These are phyloP conservation scores for Podila clonocystis DNA, from an alignment of 192 early-diverging fungal species.

Conservation along the genomic window DNA sequence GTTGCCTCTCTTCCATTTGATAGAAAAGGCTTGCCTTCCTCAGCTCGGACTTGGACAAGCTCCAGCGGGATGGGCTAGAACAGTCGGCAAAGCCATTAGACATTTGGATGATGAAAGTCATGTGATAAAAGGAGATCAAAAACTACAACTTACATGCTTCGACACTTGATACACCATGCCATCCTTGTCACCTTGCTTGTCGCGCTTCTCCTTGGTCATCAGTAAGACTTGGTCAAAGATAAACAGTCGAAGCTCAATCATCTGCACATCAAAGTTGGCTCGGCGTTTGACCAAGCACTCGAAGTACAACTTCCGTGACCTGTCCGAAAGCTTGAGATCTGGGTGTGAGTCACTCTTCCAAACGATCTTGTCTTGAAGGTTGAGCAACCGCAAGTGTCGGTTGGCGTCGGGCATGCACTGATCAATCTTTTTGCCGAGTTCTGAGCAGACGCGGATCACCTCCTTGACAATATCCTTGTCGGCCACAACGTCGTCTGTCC, in stretches of 20 bases:
- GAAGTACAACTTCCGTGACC: conserved; percentile 75
- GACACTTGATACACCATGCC: conserved; percentile 61
- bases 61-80: conserved; percentile 84
- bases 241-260: conserved; percentile 81
- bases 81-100: neutral
- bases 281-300: conserved; percentile 83
- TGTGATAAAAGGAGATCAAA: neutral
- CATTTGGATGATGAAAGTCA: no score
- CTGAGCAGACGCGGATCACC: conserved; percentile 74
- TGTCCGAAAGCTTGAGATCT: conserved; percentile 77
- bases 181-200: conserved; percentile 62
- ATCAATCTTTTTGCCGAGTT: conserved; percentile 81
- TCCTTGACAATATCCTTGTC: conserved; percentile 77
- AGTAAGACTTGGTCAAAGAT: conserved; percentile 91
- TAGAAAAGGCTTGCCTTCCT: conserved; percentile 52
- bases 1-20: conserved; percentile 19
- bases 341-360: conserved; percentile 51
- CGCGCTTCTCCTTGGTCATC: conserved; percentile 75
- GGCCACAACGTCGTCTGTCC: conserved; percentile 79
- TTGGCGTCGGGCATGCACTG: conserved; percentile 62
- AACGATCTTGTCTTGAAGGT: conserved; percentile 36
- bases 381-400: conserved; percentile 24
- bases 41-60: conserved; percentile 68
- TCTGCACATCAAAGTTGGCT: conserved; percentile 59
- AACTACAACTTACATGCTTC: conserved; percentile 31